phyloP scores from a whole-genome alignment of 2,329 filamentous ascomycete genomes.

The Ophiostoma australiae region DNA sequence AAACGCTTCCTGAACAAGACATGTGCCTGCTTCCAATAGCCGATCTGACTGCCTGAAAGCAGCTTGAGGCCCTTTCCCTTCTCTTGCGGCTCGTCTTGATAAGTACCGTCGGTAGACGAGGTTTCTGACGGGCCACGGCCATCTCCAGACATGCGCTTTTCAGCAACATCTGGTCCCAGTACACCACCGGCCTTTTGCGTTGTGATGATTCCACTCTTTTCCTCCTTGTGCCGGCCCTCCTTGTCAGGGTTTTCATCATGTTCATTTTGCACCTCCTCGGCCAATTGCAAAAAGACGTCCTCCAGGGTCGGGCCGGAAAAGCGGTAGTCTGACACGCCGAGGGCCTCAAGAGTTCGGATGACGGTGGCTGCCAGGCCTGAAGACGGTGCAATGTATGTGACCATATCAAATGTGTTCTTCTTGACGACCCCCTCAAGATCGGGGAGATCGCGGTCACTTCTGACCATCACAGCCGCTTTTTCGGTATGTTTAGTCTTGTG shows the following conservation, averaged over 20 bases:
- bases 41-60: conserved; percentile 63
- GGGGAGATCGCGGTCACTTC: conserved; percentile 35
- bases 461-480: conserved; percentile 36
- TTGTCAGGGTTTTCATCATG: conserved; percentile 19
- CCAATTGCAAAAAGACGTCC: conserved; percentile 82
- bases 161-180: not conserved
- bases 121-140: not conserved
- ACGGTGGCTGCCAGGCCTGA: conserved; percentile 67
- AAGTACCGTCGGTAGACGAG: not conserved
- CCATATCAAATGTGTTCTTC: conserved; percentile 62
- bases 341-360: conserved; percentile 62
- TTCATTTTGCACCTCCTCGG: conserved; percentile 67
- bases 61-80: conserved; percentile 45
- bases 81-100: conserved; percentile 27
- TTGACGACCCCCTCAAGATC: conserved; percentile 53
- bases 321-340: conserved; percentile 69
- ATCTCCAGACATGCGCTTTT: not conserved
- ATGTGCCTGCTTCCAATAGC: conserved; percentile 63
- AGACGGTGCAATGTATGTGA: conserved; percentile 65
- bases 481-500: conserved; percentile 44
- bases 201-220: not conserved
- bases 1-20: conserved; percentile 74
- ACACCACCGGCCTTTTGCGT: not conserved
- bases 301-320: conserved; percentile 87
- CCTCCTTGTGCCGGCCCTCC: not conserved